Evolutionary conservation across 1,284 basidiomycete species (phyloP), one percentile per base, ranked within the genome.

Genomic region (Trametes sp.): DNA sequence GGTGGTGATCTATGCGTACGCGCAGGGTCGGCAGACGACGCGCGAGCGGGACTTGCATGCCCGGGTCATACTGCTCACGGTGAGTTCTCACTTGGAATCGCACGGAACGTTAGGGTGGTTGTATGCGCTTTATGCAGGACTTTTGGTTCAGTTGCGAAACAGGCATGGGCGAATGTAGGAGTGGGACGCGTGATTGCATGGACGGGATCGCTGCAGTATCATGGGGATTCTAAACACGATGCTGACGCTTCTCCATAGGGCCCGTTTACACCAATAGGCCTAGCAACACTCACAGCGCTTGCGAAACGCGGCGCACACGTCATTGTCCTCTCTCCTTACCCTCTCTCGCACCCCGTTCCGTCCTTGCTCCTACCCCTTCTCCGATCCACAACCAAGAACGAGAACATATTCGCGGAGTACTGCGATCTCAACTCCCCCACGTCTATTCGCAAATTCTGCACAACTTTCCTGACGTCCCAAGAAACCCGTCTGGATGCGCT

Each of bases 21-120:
- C 85, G 3, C 89, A 91, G 76, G 92, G 92, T 19, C 81, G 87
- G 4, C 80, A 77, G 36, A 93, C 91, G 1, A 85, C 75, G 54
- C 78, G 91, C 41, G 91, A 93, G 67, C 80, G 91, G 42, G 87
- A 91, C 70, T 78, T 93, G 50, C 90, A 93, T 78, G 86, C 84
- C 0, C 80, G 90, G 8, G 82, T 84, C 1, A 78, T 93, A n/a
- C 74, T 93, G 5, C 73, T 93, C 10, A 93, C 91, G 41, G 90
- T 89, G 70, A 65, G 66, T 55, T 6, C 7, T n/a, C 10, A 24
- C 23, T 10, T 4, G n/a, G n/a, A n/a, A n/a, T n/a, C n/a, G n/a
- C n/a, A n/a, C n/a, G n/a, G n/a, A n/a, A n/a, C n/a, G n/a, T n/a
- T n/a, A n/a, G n/a, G n/a, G n/a, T n/a, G n/a, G n/a, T n/a, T n/a